phyloP scores from a whole-genome alignment of 2,329 filamentous ascomycete genomes.

The Myriosclerotinia scirpicola region DNA sequence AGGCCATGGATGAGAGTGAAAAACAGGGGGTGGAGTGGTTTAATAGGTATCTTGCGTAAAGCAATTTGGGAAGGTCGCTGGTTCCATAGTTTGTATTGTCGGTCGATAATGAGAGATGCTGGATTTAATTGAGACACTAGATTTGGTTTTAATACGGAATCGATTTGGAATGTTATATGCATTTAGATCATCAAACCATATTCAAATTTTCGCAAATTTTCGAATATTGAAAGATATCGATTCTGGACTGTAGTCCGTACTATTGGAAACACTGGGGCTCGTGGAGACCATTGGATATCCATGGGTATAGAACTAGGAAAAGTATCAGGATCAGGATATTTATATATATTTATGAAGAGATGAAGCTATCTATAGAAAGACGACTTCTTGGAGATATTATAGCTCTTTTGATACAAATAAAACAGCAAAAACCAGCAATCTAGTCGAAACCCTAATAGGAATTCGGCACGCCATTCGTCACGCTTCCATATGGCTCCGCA shows the following conservation, averaged over 20 bases:
- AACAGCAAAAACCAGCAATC: background rate
- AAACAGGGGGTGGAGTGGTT: slow-evolving; percentile 45
- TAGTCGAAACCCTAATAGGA: background rate
- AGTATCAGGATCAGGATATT: background rate
- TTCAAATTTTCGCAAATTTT: too few species aligned
- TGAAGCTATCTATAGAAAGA: background rate
- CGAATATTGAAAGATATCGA: too few species aligned
- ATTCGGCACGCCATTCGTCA: slow-evolving; percentile 48
- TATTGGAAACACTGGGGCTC: too few species aligned
- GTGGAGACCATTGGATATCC: background rate
- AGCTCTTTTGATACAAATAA: background rate
- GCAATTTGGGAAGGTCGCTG: too few species aligned
- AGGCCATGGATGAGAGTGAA: slow-evolving; percentile 40
- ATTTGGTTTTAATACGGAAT: too few species aligned
- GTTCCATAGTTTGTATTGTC: too few species aligned
- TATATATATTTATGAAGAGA: background rate
- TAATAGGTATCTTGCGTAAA: slow-evolving; percentile 15
- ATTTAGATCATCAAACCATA: too few species aligned
- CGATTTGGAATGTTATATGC: too few species aligned
- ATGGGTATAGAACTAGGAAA: background rate
- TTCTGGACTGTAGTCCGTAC: too few species aligned
- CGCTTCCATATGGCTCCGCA: slow-evolving; percentile 48
- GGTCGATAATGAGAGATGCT: too few species aligned
- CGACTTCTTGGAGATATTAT: background rate
- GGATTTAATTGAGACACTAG: too few species aligned